Evolutionary conservation across 345 rosid species (phyloP).

Genomic region (Corymbia maculata): DNA sequence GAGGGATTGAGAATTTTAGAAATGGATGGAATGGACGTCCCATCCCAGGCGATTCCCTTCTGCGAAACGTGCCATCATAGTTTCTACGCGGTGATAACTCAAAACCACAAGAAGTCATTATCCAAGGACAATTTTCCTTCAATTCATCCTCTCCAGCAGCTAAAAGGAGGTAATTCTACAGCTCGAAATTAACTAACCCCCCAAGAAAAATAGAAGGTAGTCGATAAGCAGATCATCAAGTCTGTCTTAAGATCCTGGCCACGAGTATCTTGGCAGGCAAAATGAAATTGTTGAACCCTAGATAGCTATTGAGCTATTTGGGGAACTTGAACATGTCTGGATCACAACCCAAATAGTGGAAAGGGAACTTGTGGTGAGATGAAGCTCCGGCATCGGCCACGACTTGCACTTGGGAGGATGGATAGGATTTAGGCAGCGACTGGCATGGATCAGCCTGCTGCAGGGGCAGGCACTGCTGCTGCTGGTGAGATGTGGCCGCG

Average conservation of each 20-base stretch:
- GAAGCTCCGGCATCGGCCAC: constrained; percentile 20
- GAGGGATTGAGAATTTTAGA: background rate
- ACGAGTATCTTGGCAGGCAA: background rate
- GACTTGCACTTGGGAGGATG: constrained; percentile 2
- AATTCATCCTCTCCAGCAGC: background rate
- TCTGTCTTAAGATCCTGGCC: background rate
- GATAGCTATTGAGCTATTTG: constrained; percentile 16
- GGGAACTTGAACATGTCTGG: constrained; percentile 41
- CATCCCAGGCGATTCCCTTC: background rate
- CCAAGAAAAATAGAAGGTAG: background rate
- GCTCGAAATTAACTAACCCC: background rate
- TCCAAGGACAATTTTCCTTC: background rate
- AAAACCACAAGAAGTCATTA: background rate
- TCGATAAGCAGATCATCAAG: background rate
- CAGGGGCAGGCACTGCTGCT: background rate
- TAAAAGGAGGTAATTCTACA: background rate
- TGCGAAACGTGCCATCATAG: background rate
- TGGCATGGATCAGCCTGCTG: background rate
- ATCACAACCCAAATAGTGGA: constrained; percentile 50
- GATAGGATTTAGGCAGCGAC: background rate
- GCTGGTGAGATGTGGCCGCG: constrained; percentile 16
- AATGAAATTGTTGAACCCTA: background rate
- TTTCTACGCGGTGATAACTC: background rate
- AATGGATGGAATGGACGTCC: background rate
- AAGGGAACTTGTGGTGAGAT: constrained; percentile 41